Evolutionary conservation across 192 early-diverging fungal genomes (phyloP), one percentile per base, ranked within the genome.

Genomic region (Oehlia diaphana): DNA sequence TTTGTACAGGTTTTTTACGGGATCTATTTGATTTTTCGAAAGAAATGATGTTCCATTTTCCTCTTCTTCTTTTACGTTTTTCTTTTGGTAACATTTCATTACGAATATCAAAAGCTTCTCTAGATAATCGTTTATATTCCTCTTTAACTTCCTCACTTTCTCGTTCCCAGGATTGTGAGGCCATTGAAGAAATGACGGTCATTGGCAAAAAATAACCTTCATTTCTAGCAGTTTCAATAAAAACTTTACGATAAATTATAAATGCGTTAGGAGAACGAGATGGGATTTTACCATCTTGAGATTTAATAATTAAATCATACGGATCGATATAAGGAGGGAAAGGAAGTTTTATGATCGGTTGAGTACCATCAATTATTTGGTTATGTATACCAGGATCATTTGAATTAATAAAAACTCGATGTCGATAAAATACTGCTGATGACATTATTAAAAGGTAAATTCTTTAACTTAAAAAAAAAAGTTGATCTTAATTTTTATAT

Each of bases 111-210:
- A 47, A 47, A 19, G 70, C 70, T 49, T 72, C 70, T 72, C 47
- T 72, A 21, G 70, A 12, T 26, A 72, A n/a, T 7, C 70, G 6
- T 28, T 49, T 47, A 26, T 72, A 72, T 19, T 44, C 31, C n/a
- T 14, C 23, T 49, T 72, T 72, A 33, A 72, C 70, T 1, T n/a
- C 26, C 2, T 39, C 35, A 3, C 21, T n/a, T 21, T 72, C 70
- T 13, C 12, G 12, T 19, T 72, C 70, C 70, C 70, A 72, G 2
- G 21, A 26, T 4, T n/a, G 12, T 0, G 70, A 72, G 0, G 42
- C 70, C 39, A 72, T 72, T 44, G 70, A 47, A n/a, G 70, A 72
- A 12, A 72, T 49, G 13, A 72, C 70, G 4, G 70, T 72, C 70
- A 72, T 72, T 42, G 70, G 70, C 9, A 72, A 10, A 23, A 21